Base-by-base conservation (phyloP, 345 rosid species). In the Sisymbrium irio region DNA sequence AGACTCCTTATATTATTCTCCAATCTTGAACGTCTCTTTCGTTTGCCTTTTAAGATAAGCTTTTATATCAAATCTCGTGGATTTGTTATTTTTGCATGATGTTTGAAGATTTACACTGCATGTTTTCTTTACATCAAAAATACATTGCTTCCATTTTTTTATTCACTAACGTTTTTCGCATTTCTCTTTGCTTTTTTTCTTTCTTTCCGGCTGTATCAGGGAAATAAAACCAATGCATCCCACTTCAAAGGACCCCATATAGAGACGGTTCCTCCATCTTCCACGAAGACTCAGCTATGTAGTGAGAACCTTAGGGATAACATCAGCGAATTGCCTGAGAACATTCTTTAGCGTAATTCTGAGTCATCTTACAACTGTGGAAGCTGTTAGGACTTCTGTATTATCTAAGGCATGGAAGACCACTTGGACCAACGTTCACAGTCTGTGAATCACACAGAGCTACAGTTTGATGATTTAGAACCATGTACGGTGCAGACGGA, bases 301-400 rank as follows among this genome's bases (percentile, higher is more conserved):
- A 63, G 63, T 42, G 71, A 41, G 33, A 51, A 14, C 55, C 12
- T 50, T 7, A 62, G 57, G 27, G 77, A 61, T 39, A 49, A 3
- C 8, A 15, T 71, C 20, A 71, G 75, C 59, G 40, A 18, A 10
- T 61, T 71, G 32, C 68, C 40, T 27, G 75, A 63, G 44, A 63
- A 54, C 40, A 32, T 63, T 32, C 22, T 74, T 74, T 46, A 22
- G 25, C 60, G 35, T 18, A 57, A 57, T 74, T 18, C 20, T 74
- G 33, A 65, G 49, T 30, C 41, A 66, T 45, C 72, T 74, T 47
- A 28, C 60, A 56, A 74, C 71, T 35, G 50, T 20, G 0, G 78
- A 74, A 45, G 78, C 78, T 32, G 72, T 74, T 74, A 57, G 51
- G 10, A 65, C 60, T 6, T 62, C 25, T 63, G 77, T 72, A 6